phyloP scores from a whole-genome alignment of 2,329 filamentous ascomycete genomes.

The Sporothrix phasma region DNA sequence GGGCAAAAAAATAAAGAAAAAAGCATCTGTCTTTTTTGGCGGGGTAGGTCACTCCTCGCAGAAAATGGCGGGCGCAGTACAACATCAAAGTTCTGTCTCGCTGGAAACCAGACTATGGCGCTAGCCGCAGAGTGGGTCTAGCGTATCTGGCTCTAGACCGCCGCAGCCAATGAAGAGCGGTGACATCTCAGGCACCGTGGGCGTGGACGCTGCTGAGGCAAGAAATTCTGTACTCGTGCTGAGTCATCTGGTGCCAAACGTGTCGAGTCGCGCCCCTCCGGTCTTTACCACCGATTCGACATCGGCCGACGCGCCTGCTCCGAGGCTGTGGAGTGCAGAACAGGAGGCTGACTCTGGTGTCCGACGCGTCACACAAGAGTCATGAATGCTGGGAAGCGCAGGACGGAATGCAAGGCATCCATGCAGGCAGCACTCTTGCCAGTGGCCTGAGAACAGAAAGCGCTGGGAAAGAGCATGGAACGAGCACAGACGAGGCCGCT shows the following conservation, averaged over 20 bases:
- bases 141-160: not conserved
- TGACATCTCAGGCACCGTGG: not conserved
- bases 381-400: not conserved
- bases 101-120: not conserved
- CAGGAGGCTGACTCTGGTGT: not conserved
- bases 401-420: not conserved
- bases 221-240: too few relatives aligned
- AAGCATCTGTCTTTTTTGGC: constrained; percentile 6
- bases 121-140: not conserved
- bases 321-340: constrained; percentile 2
- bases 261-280: not conserved
- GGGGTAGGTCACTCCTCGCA: not conserved
- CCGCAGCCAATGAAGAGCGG: not conserved
- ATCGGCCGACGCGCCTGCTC: not conserved
- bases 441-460: not conserved
- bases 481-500: not conserved
- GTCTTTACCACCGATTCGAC: not conserved
- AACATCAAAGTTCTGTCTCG: not conserved
- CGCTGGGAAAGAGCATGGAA: too few relatives aligned
- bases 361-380: not conserved
- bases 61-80: not conserved
- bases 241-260: not conserved
- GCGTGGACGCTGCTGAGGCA: constrained; percentile 1
- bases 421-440: not conserved
- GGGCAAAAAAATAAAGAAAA: constrained; percentile 14